phyloP scores from a whole-genome alignment of 371 early-diverging fungal species.

The Syncephalastrum racemosum region DNA sequence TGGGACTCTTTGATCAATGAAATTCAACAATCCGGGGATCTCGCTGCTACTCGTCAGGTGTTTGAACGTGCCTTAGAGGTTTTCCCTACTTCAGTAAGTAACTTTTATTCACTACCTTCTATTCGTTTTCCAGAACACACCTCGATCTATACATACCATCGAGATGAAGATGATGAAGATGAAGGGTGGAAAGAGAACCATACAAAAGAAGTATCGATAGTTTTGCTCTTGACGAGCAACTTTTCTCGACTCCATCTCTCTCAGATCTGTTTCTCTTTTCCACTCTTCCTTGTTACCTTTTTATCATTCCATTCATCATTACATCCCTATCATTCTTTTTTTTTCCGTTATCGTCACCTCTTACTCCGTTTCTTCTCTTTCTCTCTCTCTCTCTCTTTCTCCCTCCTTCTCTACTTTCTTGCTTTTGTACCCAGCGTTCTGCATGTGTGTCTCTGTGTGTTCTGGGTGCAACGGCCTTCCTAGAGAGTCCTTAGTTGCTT shows the following conservation, averaged over 20 bases:
- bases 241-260: too few relatives aligned
- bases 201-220: neutral
- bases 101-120: conserved; percentile 2
- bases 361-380: conserved; percentile 6
- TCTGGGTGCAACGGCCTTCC: conserved; percentile 1
- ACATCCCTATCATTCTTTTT: neutral
- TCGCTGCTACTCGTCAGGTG: conserved; percentile 61
- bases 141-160: neutral
- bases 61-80: conserved; percentile 75
- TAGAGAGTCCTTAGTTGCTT: neutral
- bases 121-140: conserved; percentile 7
- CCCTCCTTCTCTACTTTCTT: conserved; percentile 1
- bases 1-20: conserved; percentile 68
- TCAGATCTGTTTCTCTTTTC: too few relatives aligned
- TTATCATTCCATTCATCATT: neutral
- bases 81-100: conserved; percentile 88
- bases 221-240: too few relatives aligned
- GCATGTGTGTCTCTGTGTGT: neutral
- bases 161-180: neutral
- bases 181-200: neutral
- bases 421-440: neutral
- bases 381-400: conserved; percentile 3
- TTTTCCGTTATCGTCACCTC: conserved; percentile 6
- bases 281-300: neutral
- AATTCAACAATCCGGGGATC: conserved; percentile 57